Evolutionary conservation across 2,329 filamentous ascomycete genomes (phyloP), one percentile per base, ranked within the genome.

Genomic region (Grosmannia clavigera): DNA sequence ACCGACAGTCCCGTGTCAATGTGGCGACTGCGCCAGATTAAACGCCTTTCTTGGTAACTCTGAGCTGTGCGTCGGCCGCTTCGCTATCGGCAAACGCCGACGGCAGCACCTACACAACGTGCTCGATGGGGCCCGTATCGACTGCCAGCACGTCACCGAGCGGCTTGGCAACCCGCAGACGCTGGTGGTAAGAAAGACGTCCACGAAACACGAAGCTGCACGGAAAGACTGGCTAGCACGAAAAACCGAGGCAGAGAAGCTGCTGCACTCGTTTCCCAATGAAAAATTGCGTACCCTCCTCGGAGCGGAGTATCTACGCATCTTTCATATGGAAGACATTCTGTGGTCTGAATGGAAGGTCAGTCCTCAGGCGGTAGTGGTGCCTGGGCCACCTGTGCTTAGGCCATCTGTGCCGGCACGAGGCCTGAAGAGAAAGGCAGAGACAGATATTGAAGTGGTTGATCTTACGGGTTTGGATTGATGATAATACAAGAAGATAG

Each of bases 381-480:
- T 31, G 31, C 31, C n/a, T 9, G 22, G 25, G 57, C 12, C 19
- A 27, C 25, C 46, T 9, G 14, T 25, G 12, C 35, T 35, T 11
- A 35, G 19, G n/a, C 19, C 22, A 19, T 46, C 50, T 5, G 19
- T 29, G 31, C 46, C 46, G n/a, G 25, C 38, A 10, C 40, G n/a
- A 10, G 31, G 46, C 19, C 29, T 31, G 33, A 58, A 58, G 57
- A 53, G 57, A 54, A 58, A 58, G n/a, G 57, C 57, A 6, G 57
- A 58, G 0, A 50, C 46, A 2, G 31, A 14, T 3, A 6, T 54
- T 14, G 50, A 58, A 22, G 50, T 54, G 48, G 14, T 58, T 46
- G 57, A 58, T 38, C 38, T 58, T 9, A 58, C 57, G 14, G 57
- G 48, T 19, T 57, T 22, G n/a, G 58, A 55, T 52, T 57, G 25